Conservation (phyloP, 2,329 filamentous ascomycete species). For the Aspergillus sp. region DNA sequence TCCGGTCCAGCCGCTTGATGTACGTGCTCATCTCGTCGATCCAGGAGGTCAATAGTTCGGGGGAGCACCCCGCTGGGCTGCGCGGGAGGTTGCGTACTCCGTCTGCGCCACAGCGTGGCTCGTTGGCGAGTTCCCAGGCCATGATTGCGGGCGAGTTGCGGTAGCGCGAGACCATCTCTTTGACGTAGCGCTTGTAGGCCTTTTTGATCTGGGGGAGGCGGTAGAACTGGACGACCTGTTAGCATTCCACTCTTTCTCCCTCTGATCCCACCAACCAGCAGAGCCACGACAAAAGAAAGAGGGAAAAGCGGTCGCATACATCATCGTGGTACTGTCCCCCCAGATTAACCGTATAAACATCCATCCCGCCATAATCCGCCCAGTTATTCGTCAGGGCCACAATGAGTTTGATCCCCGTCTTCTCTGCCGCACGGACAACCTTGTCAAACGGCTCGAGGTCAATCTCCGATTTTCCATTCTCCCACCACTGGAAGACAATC, state of each 20-base stretch:
- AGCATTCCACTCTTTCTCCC: neutral
- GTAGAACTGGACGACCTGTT: constrained; percentile 15
- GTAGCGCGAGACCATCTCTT: constrained; percentile 21
- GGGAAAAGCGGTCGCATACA: neutral
- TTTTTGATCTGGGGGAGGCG: constrained; percentile 18
- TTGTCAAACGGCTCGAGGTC: constrained; percentile 22
- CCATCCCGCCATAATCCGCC: constrained; percentile 23
- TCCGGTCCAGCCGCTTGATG: constrained; percentile 21
- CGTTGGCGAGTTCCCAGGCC: constrained; percentile 23
- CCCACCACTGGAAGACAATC: constrained; percentile 22
- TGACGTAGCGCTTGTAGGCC: constrained; percentile 22
- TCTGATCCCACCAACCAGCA: too few species aligned
- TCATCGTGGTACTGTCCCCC: constrained; percentile 22
- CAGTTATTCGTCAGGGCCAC: constrained; percentile 23
- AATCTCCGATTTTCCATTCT: constrained; percentile 20
- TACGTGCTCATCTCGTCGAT: constrained; percentile 23
- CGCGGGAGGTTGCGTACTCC: constrained; percentile 17
- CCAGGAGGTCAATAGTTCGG: constrained; percentile 19
- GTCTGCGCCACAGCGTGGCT: constrained; percentile 23
- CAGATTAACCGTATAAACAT: constrained; percentile 21
- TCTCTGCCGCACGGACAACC: constrained; percentile 19
- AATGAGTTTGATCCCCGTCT: constrained; percentile 21
- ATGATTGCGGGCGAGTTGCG: constrained; percentile 17
- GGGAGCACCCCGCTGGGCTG: constrained; percentile 13
- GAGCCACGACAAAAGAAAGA: too few species aligned